Evolutionary conservation across 2,329 filamentous ascomycete species (phyloP).

Genomic region (Fusarium denticulatum): DNA sequence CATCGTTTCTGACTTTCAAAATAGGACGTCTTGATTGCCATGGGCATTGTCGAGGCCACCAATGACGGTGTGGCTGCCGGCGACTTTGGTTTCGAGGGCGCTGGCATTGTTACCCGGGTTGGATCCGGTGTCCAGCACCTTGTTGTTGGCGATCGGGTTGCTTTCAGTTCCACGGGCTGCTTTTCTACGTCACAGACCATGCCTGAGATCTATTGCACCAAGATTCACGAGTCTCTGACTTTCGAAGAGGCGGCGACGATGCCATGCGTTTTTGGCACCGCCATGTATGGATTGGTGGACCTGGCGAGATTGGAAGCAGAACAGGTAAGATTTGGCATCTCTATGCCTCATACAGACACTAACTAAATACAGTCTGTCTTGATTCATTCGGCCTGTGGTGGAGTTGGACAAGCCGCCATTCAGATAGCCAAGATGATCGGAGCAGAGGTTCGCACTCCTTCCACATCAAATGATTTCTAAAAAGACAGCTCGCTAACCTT

Average conservation of each 20-base stretch:
- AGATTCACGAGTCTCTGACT: conserved; percentile 48
- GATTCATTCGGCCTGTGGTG: conserved; percentile 35
- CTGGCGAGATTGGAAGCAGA: conserved; percentile 5
- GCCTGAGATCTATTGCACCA: conserved; percentile 34
- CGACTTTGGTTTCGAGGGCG: conserved; percentile 44
- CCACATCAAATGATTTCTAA: not conserved
- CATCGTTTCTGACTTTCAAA: conserved; percentile 1
- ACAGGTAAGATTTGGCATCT: not conserved
- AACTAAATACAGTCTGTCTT: conserved; percentile 43
- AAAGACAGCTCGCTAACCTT: not conserved
- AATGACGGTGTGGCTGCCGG: conserved; percentile 17
- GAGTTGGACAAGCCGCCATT: conserved; percentile 48
- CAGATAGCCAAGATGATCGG: conserved; percentile 44
- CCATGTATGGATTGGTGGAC: conserved; percentile 32
- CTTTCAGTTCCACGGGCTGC: conserved; percentile 45
- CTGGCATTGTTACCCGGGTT: conserved; percentile 46
- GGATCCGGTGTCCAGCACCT: conserved; percentile 44
- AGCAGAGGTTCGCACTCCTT: conserved; percentile 48
- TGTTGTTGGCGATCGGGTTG: conserved; percentile 47
- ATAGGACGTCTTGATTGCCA: conserved; percentile 52
- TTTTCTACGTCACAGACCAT: conserved; percentile 26
- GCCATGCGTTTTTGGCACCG: conserved; percentile 47
- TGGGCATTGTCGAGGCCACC: conserved; percentile 41
- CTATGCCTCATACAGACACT: not conserved
- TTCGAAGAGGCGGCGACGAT: conserved; percentile 51